These are phyloP conservation scores for Entomortierella lignicola DNA, from an alignment of 192 early-diverging fungal genomes.

Conservation along the genomic window DNA sequence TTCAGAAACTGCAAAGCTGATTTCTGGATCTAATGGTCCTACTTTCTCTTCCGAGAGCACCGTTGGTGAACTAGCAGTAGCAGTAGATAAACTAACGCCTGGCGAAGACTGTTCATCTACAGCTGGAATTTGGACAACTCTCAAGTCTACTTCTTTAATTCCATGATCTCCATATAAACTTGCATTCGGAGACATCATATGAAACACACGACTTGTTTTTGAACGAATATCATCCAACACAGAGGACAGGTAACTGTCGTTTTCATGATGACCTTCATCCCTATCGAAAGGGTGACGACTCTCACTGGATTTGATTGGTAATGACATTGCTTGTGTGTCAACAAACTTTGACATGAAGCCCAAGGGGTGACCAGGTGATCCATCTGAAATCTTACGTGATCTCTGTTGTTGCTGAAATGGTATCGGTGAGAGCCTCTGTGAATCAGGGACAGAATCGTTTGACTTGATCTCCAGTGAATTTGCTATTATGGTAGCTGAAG, in stretches of 20 bases:
- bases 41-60: background rate
- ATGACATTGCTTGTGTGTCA: background rate
- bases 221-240: slow-evolving; percentile 42
- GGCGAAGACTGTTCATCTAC: background rate
- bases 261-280: slow-evolving; percentile 12
- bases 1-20: background rate
- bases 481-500: slow-evolving; percentile 24
- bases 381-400: background rate
- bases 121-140: slow-evolving; percentile 21
- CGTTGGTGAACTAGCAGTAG: background rate
- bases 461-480: slow-evolving; percentile 10
- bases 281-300: background rate
- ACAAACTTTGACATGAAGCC: background rate
- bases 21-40: background rate
- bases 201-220: slow-evolving; percentile 26
- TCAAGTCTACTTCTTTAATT: slow-evolving; percentile 23
- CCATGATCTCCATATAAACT: slow-evolving; percentile 32
- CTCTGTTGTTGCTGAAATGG: slow-evolving; percentile 8
- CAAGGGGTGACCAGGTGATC: background rate
- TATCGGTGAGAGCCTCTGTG: slow-evolving; percentile 1
- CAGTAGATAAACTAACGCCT: background rate
- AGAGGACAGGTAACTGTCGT: slow-evolving; percentile 16
- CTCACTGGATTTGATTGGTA: background rate
- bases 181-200: slow-evolving; percentile 39
- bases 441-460: background rate